These are phyloP conservation scores for Avena insularis DNA, from an alignment of 176 grass and related monocot species.

Conservation along the genomic window DNA sequence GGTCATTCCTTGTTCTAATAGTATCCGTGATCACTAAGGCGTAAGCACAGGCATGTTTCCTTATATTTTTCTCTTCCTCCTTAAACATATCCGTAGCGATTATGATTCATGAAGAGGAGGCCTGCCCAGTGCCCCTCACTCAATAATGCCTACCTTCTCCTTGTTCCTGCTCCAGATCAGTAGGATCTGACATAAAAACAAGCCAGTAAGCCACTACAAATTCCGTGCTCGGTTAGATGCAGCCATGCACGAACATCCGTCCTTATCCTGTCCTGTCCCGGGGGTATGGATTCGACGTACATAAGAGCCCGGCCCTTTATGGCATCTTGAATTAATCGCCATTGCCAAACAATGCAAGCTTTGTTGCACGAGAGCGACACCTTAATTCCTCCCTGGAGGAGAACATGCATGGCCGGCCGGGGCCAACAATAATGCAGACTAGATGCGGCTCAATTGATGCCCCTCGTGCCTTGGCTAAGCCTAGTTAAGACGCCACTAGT, in stretches of 20 bases:
- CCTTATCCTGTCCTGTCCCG: not conserved
- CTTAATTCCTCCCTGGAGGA: conserved; percentile 22
- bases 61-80: no score
- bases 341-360: not conserved
- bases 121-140: not conserved
- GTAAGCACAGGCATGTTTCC: no score
- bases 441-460: conserved; percentile 14
- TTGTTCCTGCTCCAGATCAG: conserved; percentile 21
- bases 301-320: not conserved
- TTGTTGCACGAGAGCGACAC: no score
- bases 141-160: not conserved
- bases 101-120: no score
- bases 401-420: conserved; percentile 58
- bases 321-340: not conserved
- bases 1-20: no score
- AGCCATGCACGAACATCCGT: conserved; percentile 5
- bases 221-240: not conserved
- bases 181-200: conserved; percentile 13
- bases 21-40: no score
- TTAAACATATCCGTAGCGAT: no score
- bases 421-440: conserved; percentile 39
- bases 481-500: not conserved
- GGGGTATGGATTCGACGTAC: not conserved
- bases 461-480: not conserved
- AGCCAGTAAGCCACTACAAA: not conserved